Base-by-base conservation (phyloP, 2,329 filamentous ascomycete genomes). In the Clonostachys sp. region DNA sequence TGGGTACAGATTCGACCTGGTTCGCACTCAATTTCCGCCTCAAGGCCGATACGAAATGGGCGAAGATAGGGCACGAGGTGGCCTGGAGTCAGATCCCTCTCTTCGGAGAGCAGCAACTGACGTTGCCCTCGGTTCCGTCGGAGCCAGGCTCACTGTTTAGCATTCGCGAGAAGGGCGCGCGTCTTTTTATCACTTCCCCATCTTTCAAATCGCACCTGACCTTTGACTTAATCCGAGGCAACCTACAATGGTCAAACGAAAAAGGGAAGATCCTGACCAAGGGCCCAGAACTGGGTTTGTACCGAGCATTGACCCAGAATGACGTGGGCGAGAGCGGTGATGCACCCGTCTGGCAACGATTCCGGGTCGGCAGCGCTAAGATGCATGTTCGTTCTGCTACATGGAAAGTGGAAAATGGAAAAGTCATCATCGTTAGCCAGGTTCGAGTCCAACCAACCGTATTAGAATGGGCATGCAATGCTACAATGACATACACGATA, bases 301-400 rank as follows among this genome's bases (percentile, higher is more conserved):
- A 81, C 74, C 79, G 83, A 5, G 78, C 83, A 0, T 74, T 76
- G 13, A 87, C 83, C 0, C 80, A 87, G 61, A 87, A 87, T 55
- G 84, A 87, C 55, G 65, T 68, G 0, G 47, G 47, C 10, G 35
- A 46, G 33, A 41, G 36, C 20, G 41, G 45, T 17, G 49, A 48
- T 18, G 49, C 35, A 4, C 72, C 77, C 0, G 57, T 63, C 53
- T 87, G 83, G 83, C 65, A 72, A 41, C 67, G 72, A 16, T 74
- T 73, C 45, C 74, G 75, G 0, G 64, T 80, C 8, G 63, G 79
- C 48, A 56, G 56, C 3, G 58, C 80, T 30, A 71, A 70, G 3
- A 69, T 66, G 36, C 72, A 76, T 41, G 63, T 78, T 14, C 70
- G 74, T 17, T 71, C 65, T 7, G 57, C 66, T 9, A 55, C 74